Conservation (phyloP, 106 monocot genomes). For the Triglochin maritima region DNA sequence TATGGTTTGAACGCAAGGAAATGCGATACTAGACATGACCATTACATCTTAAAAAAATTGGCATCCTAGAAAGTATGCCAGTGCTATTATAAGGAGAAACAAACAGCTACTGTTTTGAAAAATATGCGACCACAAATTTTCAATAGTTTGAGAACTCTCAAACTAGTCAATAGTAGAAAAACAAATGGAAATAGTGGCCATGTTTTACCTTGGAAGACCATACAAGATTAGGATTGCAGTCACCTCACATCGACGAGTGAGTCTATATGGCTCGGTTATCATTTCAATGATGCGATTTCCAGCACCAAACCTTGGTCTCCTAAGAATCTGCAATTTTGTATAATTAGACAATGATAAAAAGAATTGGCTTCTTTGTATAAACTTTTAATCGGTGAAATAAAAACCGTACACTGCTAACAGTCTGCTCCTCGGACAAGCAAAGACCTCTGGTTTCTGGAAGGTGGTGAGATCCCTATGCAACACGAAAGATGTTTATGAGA, state of each 20-base stretch:
- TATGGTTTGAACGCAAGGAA: too few relatives aligned
- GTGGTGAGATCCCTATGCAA: constrained; percentile 14
- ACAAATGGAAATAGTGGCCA: background rate
- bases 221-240: constrained; percentile 88
- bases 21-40: too few relatives aligned
- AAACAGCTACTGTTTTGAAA: too few relatives aligned
- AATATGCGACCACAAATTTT: too few relatives aligned
- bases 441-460: constrained; percentile 26
- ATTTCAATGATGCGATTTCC: constrained; percentile 64
- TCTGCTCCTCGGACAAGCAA: constrained; percentile 37
- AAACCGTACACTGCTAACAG: constrained; percentile 56
- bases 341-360: background rate
- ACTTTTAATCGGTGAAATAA: background rate
- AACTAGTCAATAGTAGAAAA: background rate
- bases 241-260: constrained; percentile 67
- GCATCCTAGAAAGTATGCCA: too few relatives aligned
- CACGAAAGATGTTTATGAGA: background rate
- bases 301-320: constrained; percentile 51
- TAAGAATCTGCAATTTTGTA: constrained; percentile 32
- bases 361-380: background rate
- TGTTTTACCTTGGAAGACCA: constrained; percentile 70
- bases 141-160: too few relatives aligned
- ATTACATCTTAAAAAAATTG: too few relatives aligned
- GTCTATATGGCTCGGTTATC: constrained; percentile 53
- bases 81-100: too few relatives aligned